Evolutionary conservation across 1,139 yeast species (phyloP), one percentile per base, ranked within the genome.

Genomic region (Taphrina flavorubra): DNA sequence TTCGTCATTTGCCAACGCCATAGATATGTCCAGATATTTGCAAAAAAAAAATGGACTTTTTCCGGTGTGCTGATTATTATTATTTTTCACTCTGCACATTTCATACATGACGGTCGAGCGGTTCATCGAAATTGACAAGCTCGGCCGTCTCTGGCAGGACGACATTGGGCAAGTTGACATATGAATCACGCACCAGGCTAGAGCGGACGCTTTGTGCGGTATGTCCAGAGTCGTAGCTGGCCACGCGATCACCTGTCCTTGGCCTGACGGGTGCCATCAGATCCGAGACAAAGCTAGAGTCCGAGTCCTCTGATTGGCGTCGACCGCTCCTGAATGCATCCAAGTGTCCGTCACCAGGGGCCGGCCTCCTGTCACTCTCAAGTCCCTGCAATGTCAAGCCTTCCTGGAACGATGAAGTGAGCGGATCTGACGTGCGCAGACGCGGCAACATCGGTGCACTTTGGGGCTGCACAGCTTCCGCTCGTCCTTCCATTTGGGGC

Each of bases 131-230:
- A 16, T 31, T 25, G 20, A 56, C 60, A n/a, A 56, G 34, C 36
- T 56, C 60, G 11, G 60, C 60, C 31, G 49, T 39, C 16, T 56
- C 60, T 8, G 34, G 49, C 6, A 10, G 3, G 20, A 40, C 14
- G 14, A 14, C 14, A 1, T 47, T 13, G 11, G 49, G 44, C 10
- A 36, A 16, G 49, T 20, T 44, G 53, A 58, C 62, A 34, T 58
- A 58, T 11, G 62, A 58, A 31, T 58, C 62, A 10, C 62, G 51
- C 7, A 58, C 62, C 25, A 42, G 53, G 31, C 40, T 58, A 34
- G 62, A 58, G 10, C 62, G 18, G 25, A 58, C 62, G 31, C 62
- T 58, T 18, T 47, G 40, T 14, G 18, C 62, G 11, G 62, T 58
- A 14, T 58, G 53, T 11, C 25, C 53, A 7, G 62, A 58, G 25